Conservation (phyloP, 257 asterid genomes). For the Solanum rostratum region DNA sequence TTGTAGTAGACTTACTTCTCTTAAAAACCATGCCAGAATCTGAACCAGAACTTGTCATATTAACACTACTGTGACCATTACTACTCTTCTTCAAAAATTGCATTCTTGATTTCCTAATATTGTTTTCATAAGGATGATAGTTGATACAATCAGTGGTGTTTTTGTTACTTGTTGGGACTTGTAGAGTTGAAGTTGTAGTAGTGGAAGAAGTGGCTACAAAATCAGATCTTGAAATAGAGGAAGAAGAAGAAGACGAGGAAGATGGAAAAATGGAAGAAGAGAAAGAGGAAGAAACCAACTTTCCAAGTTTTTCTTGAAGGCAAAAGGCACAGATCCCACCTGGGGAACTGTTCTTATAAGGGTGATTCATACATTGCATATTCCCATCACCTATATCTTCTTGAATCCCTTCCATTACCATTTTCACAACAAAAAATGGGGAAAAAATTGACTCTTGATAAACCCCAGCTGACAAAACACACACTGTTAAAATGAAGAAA, state of each 20-base stretch:
- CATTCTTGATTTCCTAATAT: conserved; percentile 34
- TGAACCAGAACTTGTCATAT: background rate
- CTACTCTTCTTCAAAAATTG: conserved; percentile 45
- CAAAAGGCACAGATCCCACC: conserved; percentile 90
- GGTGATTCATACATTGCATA: conserved; percentile 76
- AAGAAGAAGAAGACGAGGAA: conserved; percentile 30
- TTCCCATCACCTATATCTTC: conserved; percentile 72
- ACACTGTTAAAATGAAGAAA: background rate
- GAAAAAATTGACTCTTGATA: background rate
- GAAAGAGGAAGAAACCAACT: conserved; percentile 81
- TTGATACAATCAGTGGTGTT: background rate
- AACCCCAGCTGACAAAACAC: background rate
- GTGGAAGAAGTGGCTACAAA: conserved; percentile 10
- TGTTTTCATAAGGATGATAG: conserved; percentile 9
- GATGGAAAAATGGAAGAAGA: conserved; percentile 60
- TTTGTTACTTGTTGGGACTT: conserved; percentile 13
- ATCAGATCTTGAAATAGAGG: conserved; percentile 69
- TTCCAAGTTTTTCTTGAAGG: conserved; percentile 32
- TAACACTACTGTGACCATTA: background rate
- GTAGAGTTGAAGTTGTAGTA: conserved; percentile 16
- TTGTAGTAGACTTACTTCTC: conserved; percentile 77
- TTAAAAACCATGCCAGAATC: conserved; percentile 44
- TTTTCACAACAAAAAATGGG: background rate
- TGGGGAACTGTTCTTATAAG: conserved; percentile 69
- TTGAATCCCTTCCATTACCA: conserved; percentile 95